Evolutionary conservation across 495 filamentous ascomycete species (phyloP).

Genomic region (Talaromyces stipitatus): DNA sequence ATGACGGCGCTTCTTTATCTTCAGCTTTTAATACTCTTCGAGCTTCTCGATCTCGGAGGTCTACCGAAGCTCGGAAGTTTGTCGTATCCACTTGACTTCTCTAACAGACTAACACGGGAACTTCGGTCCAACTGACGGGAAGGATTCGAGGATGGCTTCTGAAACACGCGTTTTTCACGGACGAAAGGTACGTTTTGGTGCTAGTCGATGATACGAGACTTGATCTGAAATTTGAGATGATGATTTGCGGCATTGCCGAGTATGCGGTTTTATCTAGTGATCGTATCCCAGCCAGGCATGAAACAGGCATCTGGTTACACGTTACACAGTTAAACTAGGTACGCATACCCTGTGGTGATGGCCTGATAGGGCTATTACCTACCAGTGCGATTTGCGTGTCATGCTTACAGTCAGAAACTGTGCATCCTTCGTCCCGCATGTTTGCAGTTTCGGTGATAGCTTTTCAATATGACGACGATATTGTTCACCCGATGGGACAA

Average conservation of each 20-base stretch:
- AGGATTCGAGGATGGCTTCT: neutral
- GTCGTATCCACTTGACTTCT: too few relatives aligned
- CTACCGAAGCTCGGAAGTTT: neutral
- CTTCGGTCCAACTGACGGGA: neutral
- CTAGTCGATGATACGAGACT: neutral
- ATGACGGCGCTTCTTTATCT: neutral
- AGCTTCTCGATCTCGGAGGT: neutral
- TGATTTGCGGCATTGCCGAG: neutral
- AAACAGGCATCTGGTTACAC: neutral
- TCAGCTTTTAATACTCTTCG: neutral
- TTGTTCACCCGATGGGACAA: too few relatives aligned
- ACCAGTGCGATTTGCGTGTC: too few relatives aligned
- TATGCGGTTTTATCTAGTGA: neutral
- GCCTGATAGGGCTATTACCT: too few relatives aligned
- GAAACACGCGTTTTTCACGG: neutral
- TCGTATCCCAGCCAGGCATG: neutral
- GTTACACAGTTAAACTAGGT: too few relatives aligned
- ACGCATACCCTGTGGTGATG: too few relatives aligned
- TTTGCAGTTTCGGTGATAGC: too few relatives aligned
- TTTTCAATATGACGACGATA: too few relatives aligned
- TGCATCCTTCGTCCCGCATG: too few relatives aligned
- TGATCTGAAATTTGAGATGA: neutral
- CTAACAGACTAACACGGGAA: neutral
- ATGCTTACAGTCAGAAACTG: too few relatives aligned
- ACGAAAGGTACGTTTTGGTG: neutral